Evolutionary conservation across 2,329 filamentous ascomycete species (phyloP), one percentile per base, ranked within the genome.

Genomic region (Monosporascus cannonballus): DNA sequence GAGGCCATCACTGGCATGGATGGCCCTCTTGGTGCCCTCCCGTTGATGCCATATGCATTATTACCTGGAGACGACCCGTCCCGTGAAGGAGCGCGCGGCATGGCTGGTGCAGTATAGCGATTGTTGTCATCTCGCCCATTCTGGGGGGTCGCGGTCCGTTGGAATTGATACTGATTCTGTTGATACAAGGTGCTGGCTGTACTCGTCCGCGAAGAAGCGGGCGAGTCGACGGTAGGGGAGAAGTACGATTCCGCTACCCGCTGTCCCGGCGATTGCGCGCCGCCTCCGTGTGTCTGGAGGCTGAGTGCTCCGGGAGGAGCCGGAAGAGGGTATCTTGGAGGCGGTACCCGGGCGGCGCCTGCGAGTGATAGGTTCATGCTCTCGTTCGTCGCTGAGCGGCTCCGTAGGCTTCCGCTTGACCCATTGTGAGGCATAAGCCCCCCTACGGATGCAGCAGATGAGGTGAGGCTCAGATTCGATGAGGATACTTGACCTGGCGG

Each of bases 21-120:
- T 22, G 90, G 90, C n/a, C 88, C 82, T 61, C 90, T 85, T 45
- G 83, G 80, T 62, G 81, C 84, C 59, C 88, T 79, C 38, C 81
- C 81, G 54, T 83, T 83, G 54, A 78, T 76, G 51, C 78, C 76
- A 63, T 88, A 87, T 2, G 80, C 77, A 55, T 84, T 25, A 7
- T 34, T 86, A 17, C 75, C 71, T 8, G 83, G 79, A 34, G 83
- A 85, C 7, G 85, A 77, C 2, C 87, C 87, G 59, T 94, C 89
- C 54, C 88, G 80, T 36, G 90, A 93, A n/a, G 86, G 83, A 37
- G 84, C 89, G 39, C 90, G 85, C 45, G 88, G 86, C 78, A 92
- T 85, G 2, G 89, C 90, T 20, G 93, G 93, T 8, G 93, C 90
- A 1, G 93, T 96, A 66, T 95, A 95, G 30, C 93, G 83, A 63